phyloP scores from a whole-genome alignment of 495 filamentous ascomycete genomes.

The Aspergillus leporis region DNA sequence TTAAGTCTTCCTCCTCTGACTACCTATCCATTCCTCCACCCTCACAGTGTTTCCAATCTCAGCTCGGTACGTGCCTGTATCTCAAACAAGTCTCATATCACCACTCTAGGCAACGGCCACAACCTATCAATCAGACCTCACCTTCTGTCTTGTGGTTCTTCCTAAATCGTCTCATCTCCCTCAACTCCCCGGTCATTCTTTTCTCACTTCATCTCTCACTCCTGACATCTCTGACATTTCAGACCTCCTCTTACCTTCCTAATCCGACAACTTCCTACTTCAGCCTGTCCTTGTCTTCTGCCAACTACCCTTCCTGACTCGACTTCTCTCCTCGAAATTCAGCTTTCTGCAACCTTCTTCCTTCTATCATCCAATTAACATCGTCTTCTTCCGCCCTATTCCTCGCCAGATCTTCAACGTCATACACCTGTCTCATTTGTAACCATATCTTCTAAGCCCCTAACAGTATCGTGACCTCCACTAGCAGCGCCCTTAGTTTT shows the following conservation, averaged over 20 bases:
- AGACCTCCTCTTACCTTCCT: not conserved
- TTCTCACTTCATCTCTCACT: conserved; percentile 1
- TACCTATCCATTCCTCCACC: not conserved
- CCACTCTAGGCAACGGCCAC: not conserved
- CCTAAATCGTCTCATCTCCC: conserved; percentile 6
- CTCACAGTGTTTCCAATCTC: not conserved
- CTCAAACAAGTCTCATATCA: not conserved
- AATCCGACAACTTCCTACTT: not conserved
- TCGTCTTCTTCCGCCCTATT: not conserved
- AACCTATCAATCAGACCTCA: not conserved
- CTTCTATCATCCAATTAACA: not conserved
- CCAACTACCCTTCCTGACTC: not conserved
- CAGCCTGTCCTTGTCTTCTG: not conserved
- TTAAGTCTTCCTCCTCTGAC: not conserved
- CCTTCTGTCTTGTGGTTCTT: not conserved
- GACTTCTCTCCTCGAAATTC: not conserved
- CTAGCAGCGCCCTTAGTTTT: not conserved
- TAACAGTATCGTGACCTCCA: no score
- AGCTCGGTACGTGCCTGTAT: not conserved
- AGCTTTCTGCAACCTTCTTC: not conserved
- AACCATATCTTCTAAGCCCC: not conserved
- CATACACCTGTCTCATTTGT: not conserved
- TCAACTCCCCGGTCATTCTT: not conserved
- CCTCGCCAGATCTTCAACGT: not conserved
- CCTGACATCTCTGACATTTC: not conserved